phyloP scores from a whole-genome alignment of 305 asterid genomes.

The Fraxinus greggii region DNA sequence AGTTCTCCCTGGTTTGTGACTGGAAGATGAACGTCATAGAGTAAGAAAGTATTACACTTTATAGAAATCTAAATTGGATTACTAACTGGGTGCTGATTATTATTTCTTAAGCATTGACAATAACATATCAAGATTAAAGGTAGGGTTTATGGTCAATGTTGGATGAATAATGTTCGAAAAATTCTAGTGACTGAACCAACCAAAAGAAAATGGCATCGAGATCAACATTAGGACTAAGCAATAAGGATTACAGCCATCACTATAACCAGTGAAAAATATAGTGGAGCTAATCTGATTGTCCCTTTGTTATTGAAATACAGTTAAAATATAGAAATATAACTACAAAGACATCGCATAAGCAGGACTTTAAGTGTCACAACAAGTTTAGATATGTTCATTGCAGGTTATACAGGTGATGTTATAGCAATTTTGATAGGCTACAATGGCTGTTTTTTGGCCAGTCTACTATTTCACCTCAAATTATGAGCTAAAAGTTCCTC shows the following conservation, averaged over 20 bases:
- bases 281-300: neutral
- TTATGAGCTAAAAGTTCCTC: neutral
- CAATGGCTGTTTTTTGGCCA: neutral
- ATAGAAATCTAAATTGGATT: neutral
- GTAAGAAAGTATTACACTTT: conserved; percentile 20
- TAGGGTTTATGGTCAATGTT: neutral
- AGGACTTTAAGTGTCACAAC: neutral
- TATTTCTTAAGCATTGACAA: neutral
- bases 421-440: neutral
- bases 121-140: neutral
- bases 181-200: neutral
- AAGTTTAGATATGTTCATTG: neutral
- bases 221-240: neutral
- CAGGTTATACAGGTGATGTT: neutral
- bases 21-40: conserved; percentile 40
- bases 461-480: neutral
- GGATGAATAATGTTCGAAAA: neutral
- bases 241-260: neutral
- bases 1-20: conserved; percentile 56
- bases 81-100: conserved; percentile 1
- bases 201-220: neutral
- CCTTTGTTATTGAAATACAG: neutral
- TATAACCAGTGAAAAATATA: neutral
- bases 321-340: neutral
- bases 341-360: neutral